phyloP scores from a whole-genome alignment of 768 basidiomycete genomes.

The Hygrocybe coccinea region DNA sequence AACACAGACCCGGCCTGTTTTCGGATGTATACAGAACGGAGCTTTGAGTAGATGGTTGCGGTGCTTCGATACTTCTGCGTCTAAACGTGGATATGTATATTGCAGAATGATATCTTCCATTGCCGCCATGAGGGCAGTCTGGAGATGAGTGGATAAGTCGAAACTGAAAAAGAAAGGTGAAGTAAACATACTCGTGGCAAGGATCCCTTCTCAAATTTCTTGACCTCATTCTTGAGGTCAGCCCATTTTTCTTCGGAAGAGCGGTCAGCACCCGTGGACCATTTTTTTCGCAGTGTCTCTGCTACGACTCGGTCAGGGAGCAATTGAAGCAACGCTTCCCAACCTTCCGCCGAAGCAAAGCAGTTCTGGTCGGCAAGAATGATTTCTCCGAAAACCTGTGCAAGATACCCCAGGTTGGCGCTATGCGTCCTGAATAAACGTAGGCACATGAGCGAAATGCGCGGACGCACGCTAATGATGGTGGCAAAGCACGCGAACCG shows the following conservation, averaged over 20 bases:
- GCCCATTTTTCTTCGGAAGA: constrained; percentile 72
- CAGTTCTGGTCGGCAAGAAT: constrained; percentile 82
- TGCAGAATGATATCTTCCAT: constrained; percentile 87
- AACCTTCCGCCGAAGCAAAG: constrained; percentile 66
- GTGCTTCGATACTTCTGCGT: constrained; percentile 96
- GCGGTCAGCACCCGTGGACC: constrained; percentile 49
- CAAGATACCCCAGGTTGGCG: constrained; percentile 47
- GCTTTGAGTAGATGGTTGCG: constrained; percentile 97
- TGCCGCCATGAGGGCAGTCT: constrained; percentile 39
- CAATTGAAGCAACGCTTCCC: constrained; percentile 66
- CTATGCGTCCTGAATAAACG: constrained; percentile 23
- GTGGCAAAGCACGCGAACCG: constrained; percentile 51
- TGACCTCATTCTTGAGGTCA: constrained; percentile 48
- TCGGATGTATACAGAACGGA: constrained; percentile 95
- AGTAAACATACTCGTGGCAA: constrained; percentile 30
- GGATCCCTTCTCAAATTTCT: constrained; percentile 25
- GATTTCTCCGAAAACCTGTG: constrained; percentile 54
- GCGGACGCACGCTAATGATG: constrained; percentile 59
- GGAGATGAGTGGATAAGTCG: constrained; percentile 6
- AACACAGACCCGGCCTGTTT: constrained; percentile 92
- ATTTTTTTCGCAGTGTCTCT: constrained; percentile 48
- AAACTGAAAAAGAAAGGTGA: constrained; percentile 4
- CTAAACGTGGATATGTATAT: constrained; percentile 94
- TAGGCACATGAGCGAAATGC: background rate
- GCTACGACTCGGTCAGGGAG: constrained; percentile 60